A percentile compares a stretch with the other conserved stretches of the same genome.
Evolutionary conservation across 495 filamentous ascomycete genomes (phyloP).

Genomic region (Tuber magnatum): DNA sequence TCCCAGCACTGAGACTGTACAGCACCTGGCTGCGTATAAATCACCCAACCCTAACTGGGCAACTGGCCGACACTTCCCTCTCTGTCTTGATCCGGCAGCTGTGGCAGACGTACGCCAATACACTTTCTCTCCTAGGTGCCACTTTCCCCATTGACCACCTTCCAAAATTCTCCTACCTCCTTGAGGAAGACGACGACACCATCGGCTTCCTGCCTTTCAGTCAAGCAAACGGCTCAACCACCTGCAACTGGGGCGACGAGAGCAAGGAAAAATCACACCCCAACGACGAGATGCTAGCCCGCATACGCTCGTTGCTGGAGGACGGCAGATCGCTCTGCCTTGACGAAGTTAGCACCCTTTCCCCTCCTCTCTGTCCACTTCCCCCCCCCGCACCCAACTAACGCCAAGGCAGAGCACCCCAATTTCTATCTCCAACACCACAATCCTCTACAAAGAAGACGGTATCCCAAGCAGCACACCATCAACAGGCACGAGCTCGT

Average conservation of each 20-base stretch:
- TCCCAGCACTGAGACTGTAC: conserved; percentile 66
- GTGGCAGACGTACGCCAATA: conserved; percentile 65
- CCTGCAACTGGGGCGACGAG: conserved; percentile 44
- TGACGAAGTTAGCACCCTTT: conserved; percentile 46
- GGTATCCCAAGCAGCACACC: conserved; percentile 45
- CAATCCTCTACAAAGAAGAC: conserved; percentile 54
- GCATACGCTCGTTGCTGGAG: conserved; percentile 60
- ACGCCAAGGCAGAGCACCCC: conserved; percentile 30
- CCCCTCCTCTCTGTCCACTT: neutral
- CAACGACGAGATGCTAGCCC: conserved; percentile 63
- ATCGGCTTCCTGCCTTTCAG: conserved; percentile 64
- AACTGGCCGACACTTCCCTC: conserved; percentile 52
- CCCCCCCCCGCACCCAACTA: neutral
- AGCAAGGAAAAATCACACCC: conserved; percentile 53
- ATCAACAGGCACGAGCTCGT: conserved; percentile 37
- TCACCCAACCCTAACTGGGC: conserved; percentile 48
- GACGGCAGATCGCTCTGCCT: conserved; percentile 56
- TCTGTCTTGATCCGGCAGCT: conserved; percentile 57
- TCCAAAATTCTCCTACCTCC: conserved; percentile 57
- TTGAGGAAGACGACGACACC: conserved; percentile 70
- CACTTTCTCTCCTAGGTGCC: conserved; percentile 56
- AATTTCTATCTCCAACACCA: conserved; percentile 47
- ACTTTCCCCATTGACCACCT: conserved; percentile 55
- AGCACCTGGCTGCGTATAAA: conserved; percentile 61
- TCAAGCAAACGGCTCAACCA: conserved; percentile 42